phyloP scores from a whole-genome alignment of 2,329 filamentous ascomycete species.

The Neonectria sp. region DNA sequence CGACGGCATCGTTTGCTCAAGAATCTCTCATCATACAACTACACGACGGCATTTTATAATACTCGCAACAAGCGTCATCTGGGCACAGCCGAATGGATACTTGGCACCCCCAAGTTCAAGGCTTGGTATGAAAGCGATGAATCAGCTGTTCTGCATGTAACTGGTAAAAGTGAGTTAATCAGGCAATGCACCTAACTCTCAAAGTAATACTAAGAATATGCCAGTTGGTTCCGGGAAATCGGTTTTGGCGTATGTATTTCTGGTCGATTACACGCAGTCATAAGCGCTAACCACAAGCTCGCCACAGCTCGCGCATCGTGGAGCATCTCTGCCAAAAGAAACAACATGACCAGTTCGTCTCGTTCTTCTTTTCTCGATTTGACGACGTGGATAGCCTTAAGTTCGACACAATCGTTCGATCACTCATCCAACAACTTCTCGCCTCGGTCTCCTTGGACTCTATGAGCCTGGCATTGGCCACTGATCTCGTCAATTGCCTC shows the following conservation, averaged over 20 bases:
- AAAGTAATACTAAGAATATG: background rate
- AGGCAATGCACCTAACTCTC: background rate
- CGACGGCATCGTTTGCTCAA: background rate
- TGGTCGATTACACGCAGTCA: background rate
- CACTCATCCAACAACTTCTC: conserved; percentile 11
- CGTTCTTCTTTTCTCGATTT: conserved; percentile 27
- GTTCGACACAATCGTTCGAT: conserved; percentile 15
- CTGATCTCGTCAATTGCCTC: background rate
- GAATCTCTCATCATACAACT: conserved; percentile 22
- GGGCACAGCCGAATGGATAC: conserved; percentile 29
- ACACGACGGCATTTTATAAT: conserved; percentile 17
- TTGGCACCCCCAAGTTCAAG: conserved; percentile 9
- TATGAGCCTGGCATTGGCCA: background rate
- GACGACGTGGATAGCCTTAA: conserved; percentile 8
- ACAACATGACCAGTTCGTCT: conserved; percentile 1
- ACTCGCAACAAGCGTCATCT: conserved; percentile 31
- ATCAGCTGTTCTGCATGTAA: conserved; percentile 19
- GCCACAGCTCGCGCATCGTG: conserved; percentile 5
- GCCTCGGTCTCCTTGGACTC: background rate
- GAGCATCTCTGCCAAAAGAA: background rate
- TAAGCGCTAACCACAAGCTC: background rate
- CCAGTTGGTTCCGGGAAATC: conserved; percentile 40
- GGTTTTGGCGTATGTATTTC: conserved; percentile 25
- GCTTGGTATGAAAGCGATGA: background rate
- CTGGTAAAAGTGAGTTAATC: conserved; percentile 29